These are phyloP conservation scores for Monosporascus sp. DNA, from an alignment of 2,329 filamentous ascomycete species.

Conservation along the genomic window DNA sequence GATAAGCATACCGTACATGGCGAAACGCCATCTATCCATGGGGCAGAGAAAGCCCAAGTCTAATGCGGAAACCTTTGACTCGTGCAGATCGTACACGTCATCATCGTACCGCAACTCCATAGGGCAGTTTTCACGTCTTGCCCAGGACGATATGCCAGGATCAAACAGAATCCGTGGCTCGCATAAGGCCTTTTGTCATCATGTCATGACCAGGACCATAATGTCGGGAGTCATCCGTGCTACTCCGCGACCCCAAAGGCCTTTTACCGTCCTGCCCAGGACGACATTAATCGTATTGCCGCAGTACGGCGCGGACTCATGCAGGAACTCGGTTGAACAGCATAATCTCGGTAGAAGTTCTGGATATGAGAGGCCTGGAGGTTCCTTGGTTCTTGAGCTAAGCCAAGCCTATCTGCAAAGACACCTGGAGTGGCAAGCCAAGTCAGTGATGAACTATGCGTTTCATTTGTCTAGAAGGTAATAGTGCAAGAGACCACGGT, in stretches of 20 bases:
- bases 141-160: slow-evolving; percentile 25
- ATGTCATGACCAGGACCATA: slow-evolving; percentile 22
- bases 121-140: slow-evolving; percentile 30
- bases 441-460: neutral
- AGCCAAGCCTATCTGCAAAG: neutral
- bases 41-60: slow-evolving; percentile 13
- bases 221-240: slow-evolving; percentile 3
- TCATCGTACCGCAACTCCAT: slow-evolving; percentile 10
- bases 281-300: slow-evolving; percentile 14
- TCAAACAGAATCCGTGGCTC: slow-evolving; percentile 7
- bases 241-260: slow-evolving; percentile 15
- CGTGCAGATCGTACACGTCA: slow-evolving; percentile 12
- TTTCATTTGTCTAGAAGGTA: too few species aligned
- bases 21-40: slow-evolving; percentile 10
- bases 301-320: neutral
- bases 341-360: neutral
- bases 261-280: slow-evolving; percentile 40
- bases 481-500: too few species aligned
- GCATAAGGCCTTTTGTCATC: slow-evolving; percentile 16
- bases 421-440: neutral
- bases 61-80: slow-evolving; percentile 16
- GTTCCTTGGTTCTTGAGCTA: neutral
- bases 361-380: neutral
- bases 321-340: neutral
- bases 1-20: slow-evolving; percentile 14